These are phyloP conservation scores for Colletotrichum orbiculare DNA, from an alignment of 2,329 filamentous ascomycete genomes.

Conservation along the genomic window DNA sequence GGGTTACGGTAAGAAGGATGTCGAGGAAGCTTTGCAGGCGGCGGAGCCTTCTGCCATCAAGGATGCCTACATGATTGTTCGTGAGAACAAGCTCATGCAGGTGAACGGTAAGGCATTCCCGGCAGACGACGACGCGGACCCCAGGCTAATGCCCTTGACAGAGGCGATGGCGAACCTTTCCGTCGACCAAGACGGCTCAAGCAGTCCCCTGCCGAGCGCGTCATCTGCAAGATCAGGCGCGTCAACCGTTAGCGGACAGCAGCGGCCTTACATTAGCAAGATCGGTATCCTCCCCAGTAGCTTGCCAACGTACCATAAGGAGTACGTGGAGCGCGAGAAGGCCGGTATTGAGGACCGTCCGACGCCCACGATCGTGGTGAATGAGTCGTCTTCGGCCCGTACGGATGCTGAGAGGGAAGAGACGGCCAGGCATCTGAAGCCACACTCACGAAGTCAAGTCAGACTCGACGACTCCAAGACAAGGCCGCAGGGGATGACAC, in stretches of 20 bases:
- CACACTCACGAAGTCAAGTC: constrained; percentile 79
- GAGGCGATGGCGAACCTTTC: constrained; percentile 43
- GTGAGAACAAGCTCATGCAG: constrained; percentile 98
- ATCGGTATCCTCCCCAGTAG: constrained; percentile 93
- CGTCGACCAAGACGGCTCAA: constrained; percentile 50
- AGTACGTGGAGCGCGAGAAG: constrained; percentile 82
- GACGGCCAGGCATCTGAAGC: constrained; percentile 83
- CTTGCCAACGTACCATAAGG: constrained; percentile 88
- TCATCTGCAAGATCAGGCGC: constrained; percentile 65
- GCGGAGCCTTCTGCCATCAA: constrained; percentile 98
- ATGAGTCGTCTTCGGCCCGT: constrained; percentile 61
- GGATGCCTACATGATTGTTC: constrained; percentile 97
- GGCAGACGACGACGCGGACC: background rate
- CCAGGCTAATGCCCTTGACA: constrained; percentile 27
- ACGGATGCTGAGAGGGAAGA: constrained; percentile 83
- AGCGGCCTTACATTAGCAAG: constrained; percentile 77
- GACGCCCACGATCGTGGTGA: constrained; percentile 56
- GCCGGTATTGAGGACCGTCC: constrained; percentile 59
- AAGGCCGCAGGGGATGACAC: constrained; percentile 71
- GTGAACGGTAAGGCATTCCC: constrained; percentile 78
- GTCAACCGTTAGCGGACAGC: constrained; percentile 59
- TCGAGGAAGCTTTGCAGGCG: constrained; percentile 91
- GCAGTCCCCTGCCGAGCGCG: constrained; percentile 64
- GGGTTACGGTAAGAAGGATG: constrained; percentile 95
- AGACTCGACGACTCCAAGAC: constrained; percentile 73